Evolutionary conservation across 2,329 filamentous ascomycete species (phyloP), one percentile per base, ranked within the genome.

Genomic region (Decorospora gaudefroyi): DNA sequence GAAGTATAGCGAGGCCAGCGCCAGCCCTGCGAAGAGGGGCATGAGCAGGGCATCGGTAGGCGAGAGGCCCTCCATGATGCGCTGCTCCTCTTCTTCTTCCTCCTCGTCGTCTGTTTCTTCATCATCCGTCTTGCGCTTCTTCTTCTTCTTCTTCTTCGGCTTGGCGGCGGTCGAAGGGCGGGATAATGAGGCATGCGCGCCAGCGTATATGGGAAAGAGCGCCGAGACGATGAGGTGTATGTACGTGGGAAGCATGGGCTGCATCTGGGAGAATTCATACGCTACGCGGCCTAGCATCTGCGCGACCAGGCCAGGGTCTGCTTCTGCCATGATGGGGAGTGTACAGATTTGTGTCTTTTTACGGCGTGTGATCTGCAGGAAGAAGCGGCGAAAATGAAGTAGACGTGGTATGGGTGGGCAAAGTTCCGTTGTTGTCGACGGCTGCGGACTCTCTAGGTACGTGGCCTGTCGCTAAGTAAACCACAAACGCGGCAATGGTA

Each of bases 41-140:
- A 96, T 88, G 59, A 95, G 70, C 55, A 97, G 81, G 33, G 90
- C 92, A 69, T 97, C 92, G 0, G 81, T 84, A 1, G 87, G 84
- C 6, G 84, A 78, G 38, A 95, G 72, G 0, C 86, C 85, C 59
- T 87, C 84, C 74, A 86, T 82, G 54, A 76, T 76, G 49, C 83
- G 79, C 11, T 74, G 63, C 7, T 76, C 72, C 18, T 79, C 76
- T 40, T 78, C 74, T 4, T 68, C 65, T 4, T 83, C 78, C 8
- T 81, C 76, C 0, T 77, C 71, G 4, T 73, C 72, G 5, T 53
- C 39, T 3, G 57, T 49, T 3, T 31, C 44, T 2, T 32, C 42
- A 46, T 55, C 6, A 71, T 65, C 28, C 53, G 51, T 6, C 64
- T 58, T 55, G 25, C 40, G 42, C 23, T 80, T 81, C 17, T 75